A percentile compares a stretch with the other conserved stretches of the same genome.
Conservation (phyloP, 768 basidiomycete genomes). For the Boletus bicolor region DNA sequence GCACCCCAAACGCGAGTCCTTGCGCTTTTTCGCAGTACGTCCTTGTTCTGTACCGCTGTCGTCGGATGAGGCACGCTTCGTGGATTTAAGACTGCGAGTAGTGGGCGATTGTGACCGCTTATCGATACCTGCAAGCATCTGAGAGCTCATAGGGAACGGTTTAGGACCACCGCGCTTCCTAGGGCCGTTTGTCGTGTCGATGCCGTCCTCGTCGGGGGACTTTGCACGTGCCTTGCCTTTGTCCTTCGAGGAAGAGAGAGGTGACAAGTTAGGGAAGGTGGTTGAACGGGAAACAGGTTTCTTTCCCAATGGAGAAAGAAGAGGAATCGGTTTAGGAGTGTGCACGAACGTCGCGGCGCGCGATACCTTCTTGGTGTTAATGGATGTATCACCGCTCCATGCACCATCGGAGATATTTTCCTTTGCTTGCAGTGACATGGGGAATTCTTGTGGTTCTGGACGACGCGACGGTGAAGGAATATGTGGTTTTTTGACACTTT, state of each 20-base stretch:
- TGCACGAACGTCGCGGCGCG: slow-evolving; percentile 1
- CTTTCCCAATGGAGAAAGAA: slow-evolving; percentile 21
- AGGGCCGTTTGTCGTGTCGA: background rate
- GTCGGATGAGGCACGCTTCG: slow-evolving; percentile 35
- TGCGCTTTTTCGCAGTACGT: slow-evolving; percentile 32
- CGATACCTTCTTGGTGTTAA: slow-evolving; percentile 14
- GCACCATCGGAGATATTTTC: slow-evolving; percentile 17
- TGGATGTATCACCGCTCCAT: slow-evolving; percentile 6
- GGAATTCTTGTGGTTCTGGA: slow-evolving; percentile 23
- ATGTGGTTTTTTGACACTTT: slow-evolving; percentile 7
- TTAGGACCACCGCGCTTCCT: slow-evolving; percentile 5
- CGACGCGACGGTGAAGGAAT: slow-evolving; percentile 2
- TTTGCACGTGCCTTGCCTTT: slow-evolving; percentile 20
- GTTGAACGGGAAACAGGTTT: slow-evolving; percentile 7
- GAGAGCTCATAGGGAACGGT: slow-evolving; percentile 51
- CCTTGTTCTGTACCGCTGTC: slow-evolving; percentile 30
- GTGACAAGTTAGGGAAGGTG: slow-evolving; percentile 26
- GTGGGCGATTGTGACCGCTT: slow-evolving; percentile 26
- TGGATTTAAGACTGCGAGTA: slow-evolving; percentile 4
- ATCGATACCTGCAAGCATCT: slow-evolving; percentile 39
- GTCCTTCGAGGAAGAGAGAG: slow-evolving; percentile 13
- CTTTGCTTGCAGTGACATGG: slow-evolving; percentile 22
- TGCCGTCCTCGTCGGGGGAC: background rate
- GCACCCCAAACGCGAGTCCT: slow-evolving; percentile 23
- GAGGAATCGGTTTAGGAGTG: slow-evolving; percentile 7